A percentile compares a stretch with the other conserved stretches of the same genome.
Conservation (phyloP, 2,329 filamentous ascomycete genomes). For the Aureobasidium sp. region DNA sequence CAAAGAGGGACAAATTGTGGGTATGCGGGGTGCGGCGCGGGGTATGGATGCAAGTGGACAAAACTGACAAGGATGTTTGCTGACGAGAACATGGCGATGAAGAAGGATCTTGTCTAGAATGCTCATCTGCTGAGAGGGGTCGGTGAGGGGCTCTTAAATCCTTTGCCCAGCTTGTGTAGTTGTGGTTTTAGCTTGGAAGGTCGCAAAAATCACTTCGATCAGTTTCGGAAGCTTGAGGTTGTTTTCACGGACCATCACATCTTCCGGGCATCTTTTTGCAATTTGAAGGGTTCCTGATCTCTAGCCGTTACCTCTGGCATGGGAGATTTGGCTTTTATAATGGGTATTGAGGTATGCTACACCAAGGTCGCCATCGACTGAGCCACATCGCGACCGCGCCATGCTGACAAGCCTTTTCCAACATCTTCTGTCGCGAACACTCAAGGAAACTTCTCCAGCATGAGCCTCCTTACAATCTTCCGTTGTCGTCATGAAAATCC, state of each 20-base stretch:
- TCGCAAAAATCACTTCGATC: neutral
- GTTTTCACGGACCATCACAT: neutral
- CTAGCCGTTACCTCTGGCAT: neutral
- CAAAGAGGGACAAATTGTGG: slow-evolving; percentile 20
- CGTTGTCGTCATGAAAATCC: no score
- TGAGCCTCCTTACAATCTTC: no score
- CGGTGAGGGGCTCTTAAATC: slow-evolving; percentile 19
- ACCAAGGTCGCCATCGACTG: neutral
- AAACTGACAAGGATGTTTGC: neutral
- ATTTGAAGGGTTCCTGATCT: no score
- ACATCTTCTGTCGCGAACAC: neutral
- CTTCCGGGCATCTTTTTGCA: neutral
- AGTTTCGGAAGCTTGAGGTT: neutral
- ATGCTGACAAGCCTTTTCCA: neutral
- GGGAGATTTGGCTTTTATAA: no score
- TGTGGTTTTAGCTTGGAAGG: neutral
- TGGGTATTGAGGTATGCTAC: neutral
- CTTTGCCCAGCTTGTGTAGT: neutral
- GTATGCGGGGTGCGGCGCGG: slow-evolving; percentile 18
- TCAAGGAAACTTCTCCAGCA: no score
- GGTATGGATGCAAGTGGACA: neutral
- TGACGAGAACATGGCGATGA: neutral
- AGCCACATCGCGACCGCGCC: neutral
- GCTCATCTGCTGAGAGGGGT: slow-evolving; percentile 7
- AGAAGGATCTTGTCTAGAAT: neutral